Conservation (phyloP, 352 stramenopile genomes). For the Phytophthora vignae region DNA sequence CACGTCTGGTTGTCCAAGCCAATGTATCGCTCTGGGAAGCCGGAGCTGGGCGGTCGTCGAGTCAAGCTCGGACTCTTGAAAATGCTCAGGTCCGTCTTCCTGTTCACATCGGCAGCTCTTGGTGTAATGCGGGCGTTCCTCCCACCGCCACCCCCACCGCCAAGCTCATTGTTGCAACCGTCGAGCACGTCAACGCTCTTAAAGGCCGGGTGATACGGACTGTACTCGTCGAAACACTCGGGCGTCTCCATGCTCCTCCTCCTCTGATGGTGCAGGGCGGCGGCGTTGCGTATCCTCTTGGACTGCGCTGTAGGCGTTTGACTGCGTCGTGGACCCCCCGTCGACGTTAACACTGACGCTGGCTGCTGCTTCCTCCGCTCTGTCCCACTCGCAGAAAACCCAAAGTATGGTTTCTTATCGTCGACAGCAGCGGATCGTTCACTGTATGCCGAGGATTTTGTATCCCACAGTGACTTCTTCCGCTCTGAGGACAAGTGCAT, state of each 20-base stretch:
- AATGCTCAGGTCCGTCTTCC: conserved; percentile 75
- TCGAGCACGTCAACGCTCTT: conserved; percentile 52
- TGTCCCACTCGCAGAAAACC: conserved; percentile 5
- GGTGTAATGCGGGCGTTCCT: conserved; percentile 2
- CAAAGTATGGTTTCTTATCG: conserved; percentile 30
- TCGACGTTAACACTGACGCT: background rate
- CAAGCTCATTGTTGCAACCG: conserved; percentile 39
- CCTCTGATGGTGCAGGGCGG: conserved; percentile 13
- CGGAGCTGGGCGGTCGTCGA: conserved; percentile 57
- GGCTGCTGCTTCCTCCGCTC: conserved; percentile 19
- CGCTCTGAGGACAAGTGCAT: conserved; percentile 25
- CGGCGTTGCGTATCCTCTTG: conserved; percentile 17
- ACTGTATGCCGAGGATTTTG: conserved; percentile 4
- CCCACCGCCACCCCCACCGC: background rate
- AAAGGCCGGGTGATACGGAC: conserved; percentile 76
- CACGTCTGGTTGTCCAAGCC: conserved; percentile 80
- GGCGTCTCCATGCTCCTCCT: conserved; percentile 27
- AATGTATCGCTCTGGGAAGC: conserved; percentile 80
- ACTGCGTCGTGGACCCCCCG: background rate
- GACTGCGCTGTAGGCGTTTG: conserved; percentile 20
- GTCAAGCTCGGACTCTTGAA: conserved; percentile 76
- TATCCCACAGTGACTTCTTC: conserved; percentile 39
- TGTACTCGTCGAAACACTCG: conserved; percentile 87
- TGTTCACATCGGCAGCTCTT: conserved; percentile 15
- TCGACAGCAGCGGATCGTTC: conserved; percentile 7